Evolutionary conservation across 116 monocot species (phyloP).

Genomic region (Iris pallida): DNA sequence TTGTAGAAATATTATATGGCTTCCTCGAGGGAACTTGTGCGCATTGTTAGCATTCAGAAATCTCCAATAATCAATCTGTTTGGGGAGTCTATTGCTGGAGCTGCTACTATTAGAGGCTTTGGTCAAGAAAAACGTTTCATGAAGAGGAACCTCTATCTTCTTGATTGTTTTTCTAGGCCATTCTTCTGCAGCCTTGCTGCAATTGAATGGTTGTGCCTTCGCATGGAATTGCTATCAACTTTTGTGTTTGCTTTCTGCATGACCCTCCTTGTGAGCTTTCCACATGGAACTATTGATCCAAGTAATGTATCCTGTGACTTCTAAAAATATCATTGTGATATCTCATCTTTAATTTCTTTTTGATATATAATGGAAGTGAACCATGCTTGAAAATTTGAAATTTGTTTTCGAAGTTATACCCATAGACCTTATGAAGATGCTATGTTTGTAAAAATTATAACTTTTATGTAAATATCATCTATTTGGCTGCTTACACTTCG

Average conservation of each 20-base stretch:
- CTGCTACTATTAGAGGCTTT: conserved; percentile 95
- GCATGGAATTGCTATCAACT: conserved; percentile 96
- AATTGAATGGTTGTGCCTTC: conserved; percentile 98
- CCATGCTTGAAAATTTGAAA: neutral
- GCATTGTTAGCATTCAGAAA: conserved; percentile 93
- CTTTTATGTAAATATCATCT: no score
- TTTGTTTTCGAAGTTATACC: neutral
- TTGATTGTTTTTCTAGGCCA: conserved; percentile 90
- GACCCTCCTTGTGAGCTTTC: conserved; percentile 89
- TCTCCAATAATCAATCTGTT: conserved; percentile 94
- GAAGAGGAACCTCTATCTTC: conserved; percentile 88
- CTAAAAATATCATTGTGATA: neutral
- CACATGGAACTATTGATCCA: conserved; percentile 93
- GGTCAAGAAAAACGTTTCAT: conserved; percentile 95
- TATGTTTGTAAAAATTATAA: neutral
- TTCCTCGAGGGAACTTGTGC: conserved; percentile 92
- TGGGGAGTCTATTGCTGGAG: conserved; percentile 98
- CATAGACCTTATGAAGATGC: no score
- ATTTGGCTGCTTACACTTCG: no score
- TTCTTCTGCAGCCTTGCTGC: conserved; percentile 89
- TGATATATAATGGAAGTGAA: neutral
- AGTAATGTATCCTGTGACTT: conserved; percentile 45
- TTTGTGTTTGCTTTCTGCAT: conserved; percentile 96
- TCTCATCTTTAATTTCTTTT: neutral
- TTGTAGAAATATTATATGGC: conserved; percentile 98